Evolutionary conservation across 2,329 filamentous ascomycete genomes (phyloP).

Genomic region (Aspergillus sp.): DNA sequence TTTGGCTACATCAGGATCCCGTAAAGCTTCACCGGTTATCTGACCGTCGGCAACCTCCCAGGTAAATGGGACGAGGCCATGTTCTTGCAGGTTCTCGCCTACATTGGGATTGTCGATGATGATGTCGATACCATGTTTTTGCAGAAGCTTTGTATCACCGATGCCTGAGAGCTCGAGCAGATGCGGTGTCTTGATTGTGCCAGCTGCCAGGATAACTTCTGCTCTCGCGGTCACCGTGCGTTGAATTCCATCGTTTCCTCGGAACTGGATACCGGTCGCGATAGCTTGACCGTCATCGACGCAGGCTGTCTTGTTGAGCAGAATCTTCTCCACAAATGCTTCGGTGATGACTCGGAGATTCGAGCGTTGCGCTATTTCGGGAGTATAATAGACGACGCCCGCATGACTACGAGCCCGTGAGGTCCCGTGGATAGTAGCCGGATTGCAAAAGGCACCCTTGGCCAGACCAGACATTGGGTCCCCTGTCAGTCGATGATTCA

Average conservation of each 20-base stretch:
- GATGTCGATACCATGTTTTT: slow-evolving; percentile 43
- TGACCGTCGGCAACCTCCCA: slow-evolving; percentile 29
- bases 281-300: slow-evolving; percentile 25
- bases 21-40: slow-evolving; percentile 26
- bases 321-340: slow-evolving; percentile 49
- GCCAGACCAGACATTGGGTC: neutral
- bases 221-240: slow-evolving; percentile 34
- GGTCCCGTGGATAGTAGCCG: slow-evolving; percentile 36
- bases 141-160: slow-evolving; percentile 51
- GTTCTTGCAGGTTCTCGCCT: slow-evolving; percentile 56
- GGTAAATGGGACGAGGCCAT: slow-evolving; percentile 29
- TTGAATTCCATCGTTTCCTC: slow-evolving; percentile 21
- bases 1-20: slow-evolving; percentile 21
- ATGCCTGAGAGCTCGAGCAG: slow-evolving; percentile 64
- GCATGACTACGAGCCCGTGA: slow-evolving; percentile 19
- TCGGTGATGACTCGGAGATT: slow-evolving; percentile 54
- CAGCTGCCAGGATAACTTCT: slow-evolving; percentile 63
- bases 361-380: slow-evolving; percentile 38
- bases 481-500: neutral
- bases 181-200: slow-evolving; percentile 59
- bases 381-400: slow-evolving; percentile 18
- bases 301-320: slow-evolving; percentile 30
- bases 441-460: neutral
- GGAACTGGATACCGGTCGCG: slow-evolving; percentile 24
- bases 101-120: slow-evolving; percentile 50